Percentiles rank a stretch among this genome's conserved stretches.
Evolutionary conservation across 257 asterid species (phyloP).

Genomic region (Nicotiana otophora): DNA sequence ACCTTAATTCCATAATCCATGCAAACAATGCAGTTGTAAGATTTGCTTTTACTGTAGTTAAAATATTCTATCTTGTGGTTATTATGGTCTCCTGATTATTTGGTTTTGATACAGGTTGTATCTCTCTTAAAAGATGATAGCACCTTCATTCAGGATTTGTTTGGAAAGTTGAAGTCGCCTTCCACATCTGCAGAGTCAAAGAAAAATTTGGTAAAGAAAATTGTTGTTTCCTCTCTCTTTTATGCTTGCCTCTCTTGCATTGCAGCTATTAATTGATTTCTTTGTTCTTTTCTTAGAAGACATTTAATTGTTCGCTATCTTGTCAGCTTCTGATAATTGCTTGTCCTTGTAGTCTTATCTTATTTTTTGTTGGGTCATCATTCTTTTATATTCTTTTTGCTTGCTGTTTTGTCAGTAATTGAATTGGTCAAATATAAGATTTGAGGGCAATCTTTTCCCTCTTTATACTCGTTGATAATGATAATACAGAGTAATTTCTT

Average conservation of each 20-base stretch:
- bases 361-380: not conserved
- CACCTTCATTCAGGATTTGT: constrained; percentile 76
- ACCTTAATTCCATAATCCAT: constrained; percentile 68
- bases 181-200: constrained; percentile 58
- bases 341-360: not conserved
- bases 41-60: constrained; percentile 1
- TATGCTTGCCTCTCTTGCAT: constrained; percentile 3
- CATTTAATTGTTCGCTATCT: not conserved
- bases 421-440: not conserved
- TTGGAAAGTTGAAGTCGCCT: constrained; percentile 73
- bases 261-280: not conserved
- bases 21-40: constrained; percentile 86
- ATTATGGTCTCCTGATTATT: constrained; percentile 15
- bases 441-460: not conserved
- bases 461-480: not conserved
- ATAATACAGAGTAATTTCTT: not conserved
- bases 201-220: constrained; percentile 56
- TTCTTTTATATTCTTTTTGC: not conserved
- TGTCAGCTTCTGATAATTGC: not conserved
- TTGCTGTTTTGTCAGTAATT: not conserved
- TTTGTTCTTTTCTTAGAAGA: not conserved
- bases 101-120: constrained; percentile 52
- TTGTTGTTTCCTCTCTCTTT: not conserved
- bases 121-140: constrained; percentile 81
- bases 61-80: constrained; percentile 8